Evolutionary conservation across 129 eudicot genomes (phyloP), one percentile per base, ranked within the genome.

Genomic region (Tagetes erecta): DNA sequence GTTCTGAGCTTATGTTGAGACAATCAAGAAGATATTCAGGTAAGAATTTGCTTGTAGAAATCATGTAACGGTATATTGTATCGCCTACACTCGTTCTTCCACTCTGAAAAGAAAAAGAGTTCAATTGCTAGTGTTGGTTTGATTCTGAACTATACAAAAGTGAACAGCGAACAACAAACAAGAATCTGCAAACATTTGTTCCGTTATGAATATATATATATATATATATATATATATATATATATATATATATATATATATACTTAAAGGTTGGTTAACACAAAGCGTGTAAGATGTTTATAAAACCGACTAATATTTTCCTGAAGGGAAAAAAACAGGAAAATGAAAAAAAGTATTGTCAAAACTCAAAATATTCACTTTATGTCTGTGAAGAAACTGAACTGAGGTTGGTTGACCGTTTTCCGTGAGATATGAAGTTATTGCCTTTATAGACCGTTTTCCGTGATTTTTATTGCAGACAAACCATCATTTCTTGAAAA

Each of bases 71-170:
- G 69, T 93, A 93, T 37, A 87, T 84, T 49, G 87, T 47, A 66
- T 93, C 97, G 8, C 98, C 97, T 20, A 93, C 78, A 36, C 92
- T 86, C 67, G 92, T 74, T 86, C 82, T 93, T 78, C 98, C 98
- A 74, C 92, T 81, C 97, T 93, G 80, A 71, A 80, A 78, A 50
- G 64, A 78, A 78, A 33, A 39, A 41, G 36, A 42, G 30, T 67
- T 33, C 27, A 31, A 7, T 33, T 59, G 45, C 36, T 58, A 27
- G 33, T 53, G 3, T 5, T 46, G 4, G 33, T 73, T 12, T 38
- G 56, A 73, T 59, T 60, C 13, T 35, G 36, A 69, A 50, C 46
- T 42, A 50, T 69, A 52, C 27, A 42, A 73, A 10, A 51, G 75
- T 67, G 72, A 46, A 73, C 7, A 51, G 51, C 46, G 72, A 30